Evolutionary conservation across 2,329 filamentous ascomycete genomes (phyloP), one percentile per base, ranked within the genome.

Genomic region (Epichloe festucae): DNA sequence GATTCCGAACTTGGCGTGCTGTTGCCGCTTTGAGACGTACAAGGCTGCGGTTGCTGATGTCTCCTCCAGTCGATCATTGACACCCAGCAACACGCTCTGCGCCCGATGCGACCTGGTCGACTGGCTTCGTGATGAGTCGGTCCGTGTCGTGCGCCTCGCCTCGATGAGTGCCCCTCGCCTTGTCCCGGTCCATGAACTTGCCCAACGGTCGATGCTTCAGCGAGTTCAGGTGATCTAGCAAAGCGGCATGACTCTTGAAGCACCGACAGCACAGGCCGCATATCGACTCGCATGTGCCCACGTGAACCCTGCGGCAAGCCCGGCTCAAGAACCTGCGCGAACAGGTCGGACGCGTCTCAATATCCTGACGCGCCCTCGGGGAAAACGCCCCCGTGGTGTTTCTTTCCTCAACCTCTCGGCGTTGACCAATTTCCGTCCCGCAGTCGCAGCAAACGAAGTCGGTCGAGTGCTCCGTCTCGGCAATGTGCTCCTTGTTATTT

Each of bases 361-460:
- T 39, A 5, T n/a, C 12, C 36, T 39, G 36, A 39, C 7, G 36
- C 12, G 36, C 11, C 36, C 12, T 39, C 36, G 36, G 2, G 5
- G 5, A 5, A n/a, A 15, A 15, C 14, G 7, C n/a, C 14, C 36
- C 36, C 36, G 4, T 39, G 14, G 38, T 55, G 53, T 11, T 38
- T 5, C 6, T 11, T 38, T 5, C 6, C 45, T n/a, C 15, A 55
- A n/a, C n/a, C 48, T 46, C 3, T 34, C 5, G 5, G 17, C 7
- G 23, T 14, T 46, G 31, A 35, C 27, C 36, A 55, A 55, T 3
- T 10, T 10, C 34, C 19, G 21, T 36, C 17, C 45, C 31, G 40
- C 53, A 55, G 36, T 54, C 53, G 35, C 47, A 53, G 42, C 53
- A 54, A 4, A 31, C 8, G 38, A 54, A 53, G 14, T 50, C 53